Evolutionary conservation across 2,329 filamentous ascomycete species (phyloP), one percentile per base, ranked within the genome.

Genomic region (Nannizziopsis barbatae): DNA sequence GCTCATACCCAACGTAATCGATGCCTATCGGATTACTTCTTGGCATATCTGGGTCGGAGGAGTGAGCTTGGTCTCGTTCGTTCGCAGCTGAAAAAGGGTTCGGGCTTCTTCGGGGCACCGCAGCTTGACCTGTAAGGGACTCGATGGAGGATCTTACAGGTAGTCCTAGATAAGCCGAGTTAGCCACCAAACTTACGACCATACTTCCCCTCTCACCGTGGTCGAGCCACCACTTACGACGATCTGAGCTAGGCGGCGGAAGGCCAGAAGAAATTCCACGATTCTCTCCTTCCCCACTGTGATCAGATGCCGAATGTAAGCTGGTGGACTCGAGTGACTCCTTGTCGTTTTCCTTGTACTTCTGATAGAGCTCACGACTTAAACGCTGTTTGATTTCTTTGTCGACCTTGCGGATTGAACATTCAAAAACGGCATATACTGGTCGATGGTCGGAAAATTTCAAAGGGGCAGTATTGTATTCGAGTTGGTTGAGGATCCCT

Each of bases 361-460:
- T 73, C 17, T 75, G 71, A 62, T 96, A 95, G 9, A 96, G 72
- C 45, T 83, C 75, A 30, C 76, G 76, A 59, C 83, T 85, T 41
- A 96, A 79, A 3, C 71, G 67, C 52, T 89, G 82, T 55, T 86
- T 87, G 46, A 75, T 70, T 18, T 66, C 68, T 62, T 95, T 86
- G 56, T 98, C 78, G 9, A 96, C 71, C 39, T 92, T 80, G 55
- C 74, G 89, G 45, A 96, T 83, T 1, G 75, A 79, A 65, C 89
- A 93, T 56, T 87, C 78, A 61, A 98, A 98, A 0, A 80, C 80
- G 10, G 87, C 89, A 66, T 86, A 95, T 0, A 98, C 90, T 1
- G 92, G 92, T n/a, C 89, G 79, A 65, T 98, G 92, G 61, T 98
- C 92, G 0, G 92, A 98, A 63, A 96, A 95, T 10, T 76, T 79